phyloP scores from a whole-genome alignment of 192 early-diverging fungal species.

The Coemansia aciculifera region DNA sequence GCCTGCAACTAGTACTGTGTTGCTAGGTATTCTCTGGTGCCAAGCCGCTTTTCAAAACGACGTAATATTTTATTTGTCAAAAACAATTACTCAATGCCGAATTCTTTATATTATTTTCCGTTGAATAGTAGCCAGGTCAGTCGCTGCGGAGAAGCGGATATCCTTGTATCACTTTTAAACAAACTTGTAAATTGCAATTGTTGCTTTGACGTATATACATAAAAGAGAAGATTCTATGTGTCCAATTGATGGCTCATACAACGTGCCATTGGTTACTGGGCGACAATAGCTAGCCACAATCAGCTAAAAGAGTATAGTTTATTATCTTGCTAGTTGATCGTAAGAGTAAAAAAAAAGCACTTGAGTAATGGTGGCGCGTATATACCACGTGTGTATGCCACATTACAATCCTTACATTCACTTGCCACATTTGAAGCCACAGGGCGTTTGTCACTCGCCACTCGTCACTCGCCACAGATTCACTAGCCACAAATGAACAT shows the following conservation, averaged over 20 bases:
- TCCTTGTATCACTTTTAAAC: no score
- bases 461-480: background rate
- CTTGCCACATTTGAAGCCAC: constrained; percentile 1
- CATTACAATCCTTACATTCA: background rate
- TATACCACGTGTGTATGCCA: background rate
- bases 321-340: background rate
- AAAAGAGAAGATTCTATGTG: background rate
- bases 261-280: background rate
- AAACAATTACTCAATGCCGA: background rate
- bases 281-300: background rate
- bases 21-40: background rate
- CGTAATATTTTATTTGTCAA: background rate
- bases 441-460: constrained; percentile 1
- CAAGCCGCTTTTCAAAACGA: background rate
- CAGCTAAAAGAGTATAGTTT: background rate
- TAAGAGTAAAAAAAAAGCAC: background rate
- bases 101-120: background rate
- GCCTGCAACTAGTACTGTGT: background rate
- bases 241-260: background rate
- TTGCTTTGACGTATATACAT: background rate
- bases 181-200: no score
- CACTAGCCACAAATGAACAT: background rate
- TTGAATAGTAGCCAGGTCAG: background rate
- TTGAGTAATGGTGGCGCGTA: background rate
- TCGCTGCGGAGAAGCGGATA: background rate